A percentile compares a stretch with the other conserved stretches of the same genome.
These are phyloP conservation scores for Eucalyptus dawsonii DNA, from an alignment of 345 rosid genomes.

Conservation along the genomic window DNA sequence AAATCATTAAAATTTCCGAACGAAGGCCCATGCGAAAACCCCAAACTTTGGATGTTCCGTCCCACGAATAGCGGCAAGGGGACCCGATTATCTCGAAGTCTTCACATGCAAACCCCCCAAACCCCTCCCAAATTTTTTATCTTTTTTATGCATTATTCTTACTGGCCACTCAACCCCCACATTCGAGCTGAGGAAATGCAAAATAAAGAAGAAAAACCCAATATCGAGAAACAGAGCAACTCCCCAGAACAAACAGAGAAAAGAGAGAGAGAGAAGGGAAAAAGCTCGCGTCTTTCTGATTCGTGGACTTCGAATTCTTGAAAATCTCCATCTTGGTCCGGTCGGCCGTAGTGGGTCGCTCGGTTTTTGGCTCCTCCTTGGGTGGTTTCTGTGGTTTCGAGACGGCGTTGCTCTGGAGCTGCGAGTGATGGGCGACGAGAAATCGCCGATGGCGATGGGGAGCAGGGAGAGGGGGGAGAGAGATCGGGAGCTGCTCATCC, in stretches of 20 bases:
- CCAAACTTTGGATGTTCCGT: not conserved
- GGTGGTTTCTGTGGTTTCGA: not conserved
- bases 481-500: conserved; percentile 92
- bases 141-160: not conserved
- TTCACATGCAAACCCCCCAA: not conserved
- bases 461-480: conserved; percentile 26
- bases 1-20: not conserved
- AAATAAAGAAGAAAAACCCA: not conserved
- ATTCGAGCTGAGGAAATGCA: not conserved
- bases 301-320: not conserved
- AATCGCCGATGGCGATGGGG: conserved; percentile 52
- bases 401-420: not conserved
- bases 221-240: not conserved
- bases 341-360: not conserved
- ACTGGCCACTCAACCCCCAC: not conserved
- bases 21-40: not conserved
- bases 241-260: not conserved
- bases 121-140: not conserved
- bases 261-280: not conserved
- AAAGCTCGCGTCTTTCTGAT: not conserved
- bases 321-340: not conserved
- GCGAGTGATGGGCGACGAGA: conserved; percentile 62
- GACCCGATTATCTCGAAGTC: not conserved
- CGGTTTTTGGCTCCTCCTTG: not conserved
- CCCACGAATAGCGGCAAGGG: not conserved